Conservation (phyloP, 768 basidiomycete genomes). For the Trametes punicea region DNA sequence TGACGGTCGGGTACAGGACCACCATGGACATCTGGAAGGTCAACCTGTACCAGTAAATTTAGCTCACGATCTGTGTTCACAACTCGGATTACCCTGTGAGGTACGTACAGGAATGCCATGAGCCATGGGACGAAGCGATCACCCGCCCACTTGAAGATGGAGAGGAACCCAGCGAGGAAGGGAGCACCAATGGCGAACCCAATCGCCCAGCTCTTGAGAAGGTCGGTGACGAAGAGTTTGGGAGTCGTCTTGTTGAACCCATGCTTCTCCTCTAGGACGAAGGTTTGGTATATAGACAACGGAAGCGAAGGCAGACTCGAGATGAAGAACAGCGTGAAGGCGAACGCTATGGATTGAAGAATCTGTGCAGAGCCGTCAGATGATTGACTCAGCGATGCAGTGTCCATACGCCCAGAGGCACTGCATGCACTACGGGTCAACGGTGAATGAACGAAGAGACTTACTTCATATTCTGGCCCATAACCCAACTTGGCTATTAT, state of each 20-base stretch:
- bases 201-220: conserved; percentile 76
- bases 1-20: conserved; percentile 77
- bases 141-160: conserved; percentile 91
- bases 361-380: no score
- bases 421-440: background rate
- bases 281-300: conserved; percentile 80
- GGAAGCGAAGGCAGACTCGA: conserved; percentile 73
- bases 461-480: conserved; percentile 68
- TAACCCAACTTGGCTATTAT: conserved; percentile 56
- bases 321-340: conserved; percentile 59
- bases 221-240: conserved; percentile 69
- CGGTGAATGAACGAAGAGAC: no score
- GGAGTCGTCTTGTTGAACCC: conserved; percentile 96
- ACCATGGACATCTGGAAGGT: conserved; percentile 83
- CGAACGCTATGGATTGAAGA: conserved; percentile 76
- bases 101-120: conserved; percentile 83
- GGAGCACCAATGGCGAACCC: conserved; percentile 75
- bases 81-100: background rate
- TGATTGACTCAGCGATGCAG: no score
- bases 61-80: background rate
- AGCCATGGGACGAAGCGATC: conserved; percentile 90
- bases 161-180: conserved; percentile 83
- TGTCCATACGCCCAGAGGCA: background rate
- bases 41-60: conserved; percentile 44
- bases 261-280: conserved; percentile 91